These are phyloP conservation scores for Gossypium bickii DNA, from an alignment of 345 rosid species.

Conservation along the genomic window DNA sequence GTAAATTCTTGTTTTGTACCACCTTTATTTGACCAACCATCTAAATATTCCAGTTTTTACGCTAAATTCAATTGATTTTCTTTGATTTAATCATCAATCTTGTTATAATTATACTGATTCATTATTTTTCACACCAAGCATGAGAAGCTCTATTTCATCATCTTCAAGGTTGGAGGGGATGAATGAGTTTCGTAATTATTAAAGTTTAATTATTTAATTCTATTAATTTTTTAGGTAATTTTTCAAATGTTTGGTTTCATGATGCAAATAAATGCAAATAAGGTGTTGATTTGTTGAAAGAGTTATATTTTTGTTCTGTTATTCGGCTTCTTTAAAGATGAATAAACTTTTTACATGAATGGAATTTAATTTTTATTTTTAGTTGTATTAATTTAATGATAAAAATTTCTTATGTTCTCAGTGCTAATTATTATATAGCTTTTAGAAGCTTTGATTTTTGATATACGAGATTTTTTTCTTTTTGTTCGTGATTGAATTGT, in stretches of 20 bases:
- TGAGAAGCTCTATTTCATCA: constrained; percentile 42
- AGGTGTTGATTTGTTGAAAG: background rate
- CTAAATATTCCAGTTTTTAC: constrained; percentile 42
- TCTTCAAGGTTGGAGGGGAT: constrained; percentile 36
- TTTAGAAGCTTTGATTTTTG: too few relatives aligned
- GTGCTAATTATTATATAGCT: too few relatives aligned
- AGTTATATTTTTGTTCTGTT: background rate
- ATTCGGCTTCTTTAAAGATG: too few relatives aligned
- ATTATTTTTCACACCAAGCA: constrained; percentile 38
- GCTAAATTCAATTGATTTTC: constrained; percentile 33
- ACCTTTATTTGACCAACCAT: constrained; percentile 33
- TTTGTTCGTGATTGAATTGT: too few relatives aligned
- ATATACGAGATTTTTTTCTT: too few relatives aligned
- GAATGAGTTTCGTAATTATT: constrained; percentile 39
- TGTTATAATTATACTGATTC: constrained; percentile 44
- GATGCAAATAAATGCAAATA: background rate
- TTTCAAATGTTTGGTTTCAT: background rate
- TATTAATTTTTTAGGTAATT: background rate
- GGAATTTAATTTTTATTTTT: too few relatives aligned
- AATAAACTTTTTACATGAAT: too few relatives aligned
- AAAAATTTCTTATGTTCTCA: too few relatives aligned
- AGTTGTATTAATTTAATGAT: too few relatives aligned
- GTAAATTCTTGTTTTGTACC: constrained; percentile 45
- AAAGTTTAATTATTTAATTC: background rate
- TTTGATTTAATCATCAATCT: constrained; percentile 39